Percentiles rank a stretch among this genome's conserved stretches.
phyloP scores from a whole-genome alignment of 202 grass and related monocot genomes.

The Musa balbisiana region DNA sequence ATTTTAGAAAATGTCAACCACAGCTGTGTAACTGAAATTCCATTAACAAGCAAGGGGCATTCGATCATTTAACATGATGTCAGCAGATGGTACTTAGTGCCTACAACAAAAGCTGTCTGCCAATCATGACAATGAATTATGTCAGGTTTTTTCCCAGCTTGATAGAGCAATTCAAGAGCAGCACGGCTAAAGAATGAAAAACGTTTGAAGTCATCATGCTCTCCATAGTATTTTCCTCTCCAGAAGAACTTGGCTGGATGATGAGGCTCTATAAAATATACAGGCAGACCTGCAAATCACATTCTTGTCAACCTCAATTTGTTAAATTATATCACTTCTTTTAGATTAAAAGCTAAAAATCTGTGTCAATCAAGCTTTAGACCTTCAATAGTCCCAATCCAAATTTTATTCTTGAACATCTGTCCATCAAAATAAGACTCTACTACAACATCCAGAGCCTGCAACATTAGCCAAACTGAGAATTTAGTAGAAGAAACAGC shows the following conservation, averaged over 20 bases:
- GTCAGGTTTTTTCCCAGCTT: constrained; percentile 75
- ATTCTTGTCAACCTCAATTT: constrained; percentile 4
- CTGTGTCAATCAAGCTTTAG: neutral
- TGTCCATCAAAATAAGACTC: constrained; percentile 87
- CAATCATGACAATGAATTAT: constrained; percentile 99
- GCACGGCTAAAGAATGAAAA: constrained; percentile 89
- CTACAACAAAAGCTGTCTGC: constrained; percentile 97
- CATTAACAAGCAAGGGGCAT: neutral
- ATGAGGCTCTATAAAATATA: constrained; percentile 89
- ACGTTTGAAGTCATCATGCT: constrained; percentile 89
- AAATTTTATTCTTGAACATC: constrained; percentile 87
- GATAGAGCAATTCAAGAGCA: constrained; percentile 75
- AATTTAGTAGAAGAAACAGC: constrained; percentile 1
- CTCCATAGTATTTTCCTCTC: constrained; percentile 84
- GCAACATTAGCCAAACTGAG: constrained; percentile 21
- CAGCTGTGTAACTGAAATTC: neutral
- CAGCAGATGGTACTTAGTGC: constrained; percentile 20
- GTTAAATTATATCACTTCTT: neutral
- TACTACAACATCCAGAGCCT: constrained; percentile 65
- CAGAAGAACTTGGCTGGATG: constrained; percentile 86
- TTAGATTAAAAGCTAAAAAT: neutral
- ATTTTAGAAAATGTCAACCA: neutral
- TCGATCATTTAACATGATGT: constrained; percentile 4
- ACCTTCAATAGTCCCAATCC: constrained; percentile 97
- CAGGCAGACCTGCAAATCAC: constrained; percentile 60